phyloP scores from a whole-genome alignment of 768 basidiomycete species.

The Tulasnella sp. region DNA sequence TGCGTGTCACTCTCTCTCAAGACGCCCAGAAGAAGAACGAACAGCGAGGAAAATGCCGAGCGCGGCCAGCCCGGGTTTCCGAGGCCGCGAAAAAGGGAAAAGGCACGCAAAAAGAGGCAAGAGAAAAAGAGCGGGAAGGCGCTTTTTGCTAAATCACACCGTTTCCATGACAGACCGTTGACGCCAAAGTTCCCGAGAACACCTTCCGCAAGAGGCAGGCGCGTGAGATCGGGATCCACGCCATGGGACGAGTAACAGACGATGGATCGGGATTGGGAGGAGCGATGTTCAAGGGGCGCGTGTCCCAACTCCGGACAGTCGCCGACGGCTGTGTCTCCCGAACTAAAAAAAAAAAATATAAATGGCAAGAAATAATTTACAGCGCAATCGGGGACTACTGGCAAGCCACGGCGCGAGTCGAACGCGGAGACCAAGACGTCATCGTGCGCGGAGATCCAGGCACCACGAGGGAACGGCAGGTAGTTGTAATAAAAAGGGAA shows the following conservation, averaged over 20 bases:
- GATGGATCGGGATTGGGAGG: background rate
- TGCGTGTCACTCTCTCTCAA: no score
- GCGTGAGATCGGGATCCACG: slow-evolving; percentile 7
- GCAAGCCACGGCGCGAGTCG: no score
- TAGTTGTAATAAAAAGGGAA: background rate
- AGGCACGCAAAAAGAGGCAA: background rate
- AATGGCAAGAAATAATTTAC: background rate
- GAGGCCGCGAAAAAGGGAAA: background rate
- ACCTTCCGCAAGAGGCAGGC: background rate
- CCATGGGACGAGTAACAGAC: background rate
- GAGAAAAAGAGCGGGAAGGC: background rate
- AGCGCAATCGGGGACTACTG: no score
- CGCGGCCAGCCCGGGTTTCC: background rate
- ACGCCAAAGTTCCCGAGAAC: background rate
- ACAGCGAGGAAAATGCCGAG: background rate
- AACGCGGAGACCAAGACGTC: background rate
- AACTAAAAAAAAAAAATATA: background rate
- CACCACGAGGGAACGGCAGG: background rate
- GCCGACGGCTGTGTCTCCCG: background rate
- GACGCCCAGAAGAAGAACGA: background rate
- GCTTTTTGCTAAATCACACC: slow-evolving; percentile 7
- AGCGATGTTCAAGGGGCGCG: background rate
- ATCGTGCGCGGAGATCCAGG: background rate
- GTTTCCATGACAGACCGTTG: slow-evolving; percentile 11
- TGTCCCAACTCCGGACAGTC: background rate